These are phyloP conservation scores for Hymenoscyphus fructigenus DNA, from an alignment of 2,329 filamentous ascomycete species.

Conservation along the genomic window DNA sequence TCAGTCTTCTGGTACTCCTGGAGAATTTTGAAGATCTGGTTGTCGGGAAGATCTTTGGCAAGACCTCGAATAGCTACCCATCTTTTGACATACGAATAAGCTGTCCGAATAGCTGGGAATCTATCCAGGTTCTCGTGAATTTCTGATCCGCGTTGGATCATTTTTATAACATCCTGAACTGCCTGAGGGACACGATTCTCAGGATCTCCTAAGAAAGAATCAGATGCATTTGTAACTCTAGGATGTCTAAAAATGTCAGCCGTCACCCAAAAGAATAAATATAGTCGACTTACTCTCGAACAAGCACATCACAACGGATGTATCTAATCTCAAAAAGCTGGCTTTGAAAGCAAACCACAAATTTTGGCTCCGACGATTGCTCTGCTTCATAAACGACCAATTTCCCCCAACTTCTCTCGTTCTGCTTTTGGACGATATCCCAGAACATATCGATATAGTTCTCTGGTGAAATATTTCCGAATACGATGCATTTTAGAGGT, in stretches of 20 bases:
- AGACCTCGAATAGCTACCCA: slow-evolving; percentile 12
- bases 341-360: slow-evolving; percentile 14
- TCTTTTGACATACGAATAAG: slow-evolving; percentile 16
- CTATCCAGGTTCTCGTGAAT: not conserved
- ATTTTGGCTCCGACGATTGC: not conserved
- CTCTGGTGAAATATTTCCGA: slow-evolving; percentile 14
- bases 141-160: slow-evolving; percentile 1
- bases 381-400: slow-evolving; percentile 19
- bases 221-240: slow-evolving; percentile 11
- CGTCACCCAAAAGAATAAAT: not conserved
- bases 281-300: slow-evolving; percentile 19
- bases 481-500: slow-evolving; percentile 8
- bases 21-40: slow-evolving; percentile 11
- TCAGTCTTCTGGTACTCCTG: slow-evolving; percentile 9
- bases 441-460: slow-evolving; percentile 18
- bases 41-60: slow-evolving; percentile 5
- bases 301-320: slow-evolving; percentile 17
- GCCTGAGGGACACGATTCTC: slow-evolving; percentile 4
- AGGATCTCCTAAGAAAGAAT: slow-evolving; percentile 11
- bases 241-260: slow-evolving; percentile 14
- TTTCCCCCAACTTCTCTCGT: not conserved
- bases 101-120: slow-evolving; percentile 8
- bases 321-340: slow-evolving; percentile 22
- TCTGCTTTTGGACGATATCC: slow-evolving; percentile 11
- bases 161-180: slow-evolving; percentile 9